phyloP scores from a whole-genome alignment of 345 rosid genomes.

The Corchorus olitorius region DNA sequence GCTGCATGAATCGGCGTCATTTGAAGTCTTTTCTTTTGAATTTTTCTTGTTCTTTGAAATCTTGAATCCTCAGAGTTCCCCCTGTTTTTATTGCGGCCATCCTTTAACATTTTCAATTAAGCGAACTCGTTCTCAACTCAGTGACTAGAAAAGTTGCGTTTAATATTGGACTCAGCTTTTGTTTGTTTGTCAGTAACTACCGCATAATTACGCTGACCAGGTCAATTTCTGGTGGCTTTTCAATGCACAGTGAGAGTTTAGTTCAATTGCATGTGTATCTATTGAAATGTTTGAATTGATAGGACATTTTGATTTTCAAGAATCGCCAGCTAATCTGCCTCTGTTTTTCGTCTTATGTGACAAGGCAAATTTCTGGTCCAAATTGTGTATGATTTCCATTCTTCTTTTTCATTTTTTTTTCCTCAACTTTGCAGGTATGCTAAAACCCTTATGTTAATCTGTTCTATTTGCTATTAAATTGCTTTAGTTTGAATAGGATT shows the following conservation, averaged over 20 bases:
- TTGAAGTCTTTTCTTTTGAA: neutral
- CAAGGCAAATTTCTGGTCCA: neutral
- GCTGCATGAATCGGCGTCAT: too few species aligned
- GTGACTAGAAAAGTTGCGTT: neutral
- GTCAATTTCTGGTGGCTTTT: conserved; percentile 3
- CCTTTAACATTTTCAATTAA: neutral
- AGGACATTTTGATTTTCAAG: neutral
- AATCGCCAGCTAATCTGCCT: neutral
- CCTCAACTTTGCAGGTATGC: neutral
- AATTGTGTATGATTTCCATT: neutral
- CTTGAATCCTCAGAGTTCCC: neutral
- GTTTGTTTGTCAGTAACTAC: too few species aligned
- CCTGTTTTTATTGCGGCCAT: neutral
- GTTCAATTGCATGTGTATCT: neutral
- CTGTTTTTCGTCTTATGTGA: neutral
- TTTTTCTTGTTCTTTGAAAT: neutral
- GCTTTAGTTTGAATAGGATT: too few species aligned
- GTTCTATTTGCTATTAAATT: too few species aligned
- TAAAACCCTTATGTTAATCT: too few species aligned
- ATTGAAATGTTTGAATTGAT: too few species aligned
- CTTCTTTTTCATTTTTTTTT: neutral
- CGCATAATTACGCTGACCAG: neutral
- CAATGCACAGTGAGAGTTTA: neutral
- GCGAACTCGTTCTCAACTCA: neutral
- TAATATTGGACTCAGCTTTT: neutral